Evolutionary conservation across 2,329 filamentous ascomycete genomes (phyloP), one percentile per base, ranked within the genome.

Genomic region (Acephala macrosclerotiorum): DNA sequence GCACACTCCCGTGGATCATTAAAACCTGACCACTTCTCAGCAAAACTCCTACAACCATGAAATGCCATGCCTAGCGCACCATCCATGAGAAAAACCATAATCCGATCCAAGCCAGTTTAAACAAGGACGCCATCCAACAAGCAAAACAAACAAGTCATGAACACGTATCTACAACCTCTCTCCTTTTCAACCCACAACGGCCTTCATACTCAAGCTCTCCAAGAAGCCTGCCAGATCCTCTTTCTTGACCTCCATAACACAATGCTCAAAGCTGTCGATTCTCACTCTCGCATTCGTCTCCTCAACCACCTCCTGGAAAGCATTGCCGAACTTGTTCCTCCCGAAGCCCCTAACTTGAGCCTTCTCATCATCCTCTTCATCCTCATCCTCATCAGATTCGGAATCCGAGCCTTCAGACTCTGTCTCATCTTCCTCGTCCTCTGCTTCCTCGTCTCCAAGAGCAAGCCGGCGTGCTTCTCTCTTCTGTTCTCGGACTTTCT

Each of bases 251-350:
- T 99, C 96, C 56, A 98, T 94, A 8, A 98, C 96, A 75, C 93
- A 97, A 77, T 97, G 93, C 79, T 99, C 96, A 75, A 99, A 99
- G 78, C 92, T 96, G 79, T 99, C 96, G 76, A 97, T 96, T 66
- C 94, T 84, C 22, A 98, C 94, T 18, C 94, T 82, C 0, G 95
- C 93, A 66, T 90, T 96, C 18, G 95, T 98, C 82, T 97, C 93
- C 60, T 91, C 87, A 1, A 97, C 92, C 0, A 98, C 96, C 75
- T 97, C 94, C 77, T 97, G 94, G 78, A 99, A 99, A 2, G 96
- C 95, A 73, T 91, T 94, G 8, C 96, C 96, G 75, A 99, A 99
- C 58, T 91, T 88, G 79, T 98, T 99, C 60, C 92, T 81, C 1
- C 94, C 91, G 61, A 92, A 91, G 0, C 91, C 89, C 67, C 87